These are phyloP conservation scores for Hyphodiscus hymeniophilus DNA, from an alignment of 495 filamentous ascomycete genomes.

Conservation along the genomic window DNA sequence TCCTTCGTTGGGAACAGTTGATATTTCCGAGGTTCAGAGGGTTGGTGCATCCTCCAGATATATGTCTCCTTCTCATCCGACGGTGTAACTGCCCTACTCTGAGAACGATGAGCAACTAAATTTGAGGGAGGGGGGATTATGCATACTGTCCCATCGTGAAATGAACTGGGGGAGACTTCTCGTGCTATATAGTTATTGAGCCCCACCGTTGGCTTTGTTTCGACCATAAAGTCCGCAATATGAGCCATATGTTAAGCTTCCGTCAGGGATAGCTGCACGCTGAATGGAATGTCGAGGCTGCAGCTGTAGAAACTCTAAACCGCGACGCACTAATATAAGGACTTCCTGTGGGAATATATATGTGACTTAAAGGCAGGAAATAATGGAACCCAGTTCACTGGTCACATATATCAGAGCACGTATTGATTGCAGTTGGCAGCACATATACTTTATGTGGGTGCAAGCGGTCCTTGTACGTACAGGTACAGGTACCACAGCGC, in stretches of 20 bases:
- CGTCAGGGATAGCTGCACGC: conserved; percentile 7
- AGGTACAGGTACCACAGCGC: neutral
- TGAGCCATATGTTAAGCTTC: conserved; percentile 19
- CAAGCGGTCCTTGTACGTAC: conserved; percentile 3
- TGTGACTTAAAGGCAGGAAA: conserved; percentile 17
- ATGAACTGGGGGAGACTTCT: conserved; percentile 19
- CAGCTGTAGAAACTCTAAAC: too few species aligned
- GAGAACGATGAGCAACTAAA: conserved; percentile 4
- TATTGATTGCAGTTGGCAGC: neutral
- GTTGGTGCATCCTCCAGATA: conserved; percentile 45
- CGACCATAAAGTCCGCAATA: conserved; percentile 24
- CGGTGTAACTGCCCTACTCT: conserved; percentile 29
- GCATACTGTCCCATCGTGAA: conserved; percentile 15
- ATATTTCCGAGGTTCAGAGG: conserved; percentile 36
- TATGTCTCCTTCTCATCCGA: conserved; percentile 34
- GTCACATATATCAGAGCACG: neutral
- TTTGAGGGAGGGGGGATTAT: neutral
- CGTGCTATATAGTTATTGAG: conserved; percentile 27
- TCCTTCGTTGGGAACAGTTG: conserved; percentile 43
- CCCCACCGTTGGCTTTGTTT: conserved; percentile 15
- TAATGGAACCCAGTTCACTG: conserved; percentile 15
- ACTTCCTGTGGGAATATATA: neutral
- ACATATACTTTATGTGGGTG: conserved; percentile 21
- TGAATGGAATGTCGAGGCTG: neutral
- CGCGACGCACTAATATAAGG: neutral